These are phyloP conservation scores for Monosporascus sp. DNA, from an alignment of 2,329 filamentous ascomycete species.

Conservation along the genomic window DNA sequence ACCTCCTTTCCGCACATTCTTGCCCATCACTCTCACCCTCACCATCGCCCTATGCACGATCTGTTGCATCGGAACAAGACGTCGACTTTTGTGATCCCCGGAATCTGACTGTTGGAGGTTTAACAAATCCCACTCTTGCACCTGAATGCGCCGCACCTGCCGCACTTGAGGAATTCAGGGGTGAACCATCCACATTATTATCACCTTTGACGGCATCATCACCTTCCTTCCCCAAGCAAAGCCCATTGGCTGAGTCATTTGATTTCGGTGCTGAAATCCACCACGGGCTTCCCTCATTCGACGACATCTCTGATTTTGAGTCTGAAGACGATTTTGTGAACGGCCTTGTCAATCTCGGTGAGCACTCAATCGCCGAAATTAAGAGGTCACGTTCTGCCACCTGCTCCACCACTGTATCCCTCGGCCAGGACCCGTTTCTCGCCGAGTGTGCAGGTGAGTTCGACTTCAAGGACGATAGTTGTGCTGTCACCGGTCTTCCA, in stretches of 20 bases:
- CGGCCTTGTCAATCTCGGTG: constrained; percentile 63
- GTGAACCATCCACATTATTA: constrained; percentile 26
- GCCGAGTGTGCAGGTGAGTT: constrained; percentile 57
- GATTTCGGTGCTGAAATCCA: constrained; percentile 46
- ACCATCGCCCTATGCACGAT: constrained; percentile 70
- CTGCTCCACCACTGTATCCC: constrained; percentile 60
- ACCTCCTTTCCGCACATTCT: constrained; percentile 67
- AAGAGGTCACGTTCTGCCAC: constrained; percentile 66
- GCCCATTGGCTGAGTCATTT: constrained; percentile 40
- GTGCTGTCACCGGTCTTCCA: constrained; percentile 56
- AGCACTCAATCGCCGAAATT: constrained; percentile 49
- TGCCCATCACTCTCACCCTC: constrained; percentile 86
- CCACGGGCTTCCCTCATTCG: constrained; percentile 66
- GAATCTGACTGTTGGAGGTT: constrained; percentile 68
- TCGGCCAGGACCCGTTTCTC: constrained; percentile 73
- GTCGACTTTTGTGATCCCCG: constrained; percentile 88
- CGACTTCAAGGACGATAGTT: constrained; percentile 66
- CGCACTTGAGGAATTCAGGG: constrained; percentile 56
- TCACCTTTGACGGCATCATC: neutral
- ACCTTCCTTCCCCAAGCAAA: constrained; percentile 40
- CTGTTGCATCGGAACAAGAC: constrained; percentile 63
- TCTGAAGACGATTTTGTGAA: constrained; percentile 83
- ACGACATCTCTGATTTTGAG: constrained; percentile 84
- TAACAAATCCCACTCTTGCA: constrained; percentile 43
- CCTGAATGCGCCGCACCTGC: constrained; percentile 62